Percentiles rank a stretch among this genome's conserved stretches.
These are phyloP conservation scores for Lactarius vividus DNA, from an alignment of 768 basidiomycete species.

Conservation along the genomic window DNA sequence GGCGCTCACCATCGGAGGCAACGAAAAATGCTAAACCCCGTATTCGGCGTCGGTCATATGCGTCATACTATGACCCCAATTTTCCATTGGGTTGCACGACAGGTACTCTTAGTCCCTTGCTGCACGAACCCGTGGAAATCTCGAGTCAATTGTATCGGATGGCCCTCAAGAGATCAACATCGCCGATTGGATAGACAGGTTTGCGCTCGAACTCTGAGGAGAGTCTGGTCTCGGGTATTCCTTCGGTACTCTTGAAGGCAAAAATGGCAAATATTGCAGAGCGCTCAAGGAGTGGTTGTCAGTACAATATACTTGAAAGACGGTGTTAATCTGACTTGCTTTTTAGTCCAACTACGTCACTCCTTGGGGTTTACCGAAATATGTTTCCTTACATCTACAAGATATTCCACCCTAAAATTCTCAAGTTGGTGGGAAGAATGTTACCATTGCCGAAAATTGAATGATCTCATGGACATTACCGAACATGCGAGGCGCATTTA, in stretches of 20 bases:
- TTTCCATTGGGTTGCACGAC: conserved; percentile 23
- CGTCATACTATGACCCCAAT: conserved; percentile 25
- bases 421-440: conserved; percentile 36
- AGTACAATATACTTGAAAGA: neutral
- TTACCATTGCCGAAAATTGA: conserved; percentile 36
- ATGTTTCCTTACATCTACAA: conserved; percentile 4
- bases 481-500: conserved; percentile 40
- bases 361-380: conserved; percentile 16
- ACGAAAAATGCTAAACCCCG: conserved; percentile 3
- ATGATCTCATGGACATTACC: conserved; percentile 32
- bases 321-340: conserved; percentile 2
- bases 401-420: conserved; percentile 31
- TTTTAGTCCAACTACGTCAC: conserved; percentile 7
- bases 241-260: conserved; percentile 2
- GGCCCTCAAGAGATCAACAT: conserved; percentile 35
- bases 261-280: conserved; percentile 25
- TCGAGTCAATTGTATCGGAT: conserved; percentile 32
- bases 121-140: conserved; percentile 34
- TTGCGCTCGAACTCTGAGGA: conserved; percentile 21
- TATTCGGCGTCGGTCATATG: conserved; percentile 23
- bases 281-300: conserved; percentile 30
- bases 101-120: conserved; percentile 27
- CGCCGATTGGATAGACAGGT: conserved; percentile 1
- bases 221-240: conserved; percentile 8
- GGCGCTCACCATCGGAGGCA: conserved; percentile 28